These are phyloP conservation scores for Colletotrichum destructivum DNA, from an alignment of 2,329 filamentous ascomycete species.

Conservation along the genomic window DNA sequence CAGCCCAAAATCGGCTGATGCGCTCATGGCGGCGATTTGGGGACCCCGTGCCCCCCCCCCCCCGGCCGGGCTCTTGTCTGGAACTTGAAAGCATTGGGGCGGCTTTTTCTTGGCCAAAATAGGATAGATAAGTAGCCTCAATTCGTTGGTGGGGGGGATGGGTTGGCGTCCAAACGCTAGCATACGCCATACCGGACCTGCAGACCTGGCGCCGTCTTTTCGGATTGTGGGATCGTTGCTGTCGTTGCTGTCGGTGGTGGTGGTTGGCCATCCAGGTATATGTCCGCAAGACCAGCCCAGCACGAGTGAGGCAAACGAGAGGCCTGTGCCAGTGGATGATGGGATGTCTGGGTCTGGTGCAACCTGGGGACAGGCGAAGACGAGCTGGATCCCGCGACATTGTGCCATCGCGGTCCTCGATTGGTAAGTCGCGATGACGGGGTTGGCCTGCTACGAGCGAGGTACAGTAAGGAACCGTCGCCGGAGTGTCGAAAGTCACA, in stretches of 20 bases:
- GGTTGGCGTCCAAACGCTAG: conserved; percentile 33
- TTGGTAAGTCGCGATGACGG: conserved; percentile 11
- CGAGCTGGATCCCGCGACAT: conserved; percentile 10
- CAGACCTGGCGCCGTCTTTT: conserved; percentile 30
- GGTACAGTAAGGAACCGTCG: not conserved
- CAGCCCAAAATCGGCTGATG: conserved; percentile 14
- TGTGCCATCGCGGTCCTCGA: conserved; percentile 38
- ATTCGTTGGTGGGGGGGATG: conserved; percentile 9
- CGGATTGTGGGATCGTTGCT: not conserved
- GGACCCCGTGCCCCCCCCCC: conserved; percentile 6
- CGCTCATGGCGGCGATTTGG: conserved; percentile 10
- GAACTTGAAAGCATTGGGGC: conserved; percentile 14
- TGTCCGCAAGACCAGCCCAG: conserved; percentile 20
- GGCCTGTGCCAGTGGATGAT: not conserved
- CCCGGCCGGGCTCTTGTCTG: conserved; percentile 8
- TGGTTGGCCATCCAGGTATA: conserved; percentile 33
- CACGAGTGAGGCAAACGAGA: conserved; percentile 3
- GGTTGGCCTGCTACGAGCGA: not conserved
- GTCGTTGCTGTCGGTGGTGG: no score
- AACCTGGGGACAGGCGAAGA: conserved; percentile 18
- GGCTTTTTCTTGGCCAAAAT: not conserved
- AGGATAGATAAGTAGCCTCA: conserved; percentile 5
- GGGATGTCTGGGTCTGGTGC: conserved; percentile 27
- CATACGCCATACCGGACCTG: conserved; percentile 40
- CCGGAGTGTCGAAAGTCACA: not conserved